Conservation (phyloP, 2,329 filamentous ascomycete species). For the Aureobasidium pullulans region DNA sequence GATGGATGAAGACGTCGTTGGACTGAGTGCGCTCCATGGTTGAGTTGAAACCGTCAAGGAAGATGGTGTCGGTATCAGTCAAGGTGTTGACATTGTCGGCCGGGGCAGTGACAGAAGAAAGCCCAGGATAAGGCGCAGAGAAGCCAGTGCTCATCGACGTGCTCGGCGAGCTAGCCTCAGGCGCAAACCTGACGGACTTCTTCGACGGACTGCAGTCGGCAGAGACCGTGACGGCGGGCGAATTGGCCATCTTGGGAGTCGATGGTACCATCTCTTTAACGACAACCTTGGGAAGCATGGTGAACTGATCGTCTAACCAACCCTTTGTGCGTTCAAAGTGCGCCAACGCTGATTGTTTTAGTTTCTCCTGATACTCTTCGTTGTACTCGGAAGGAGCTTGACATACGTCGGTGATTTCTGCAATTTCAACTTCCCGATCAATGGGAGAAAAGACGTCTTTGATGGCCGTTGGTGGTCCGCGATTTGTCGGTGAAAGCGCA, state of each 20-base stretch:
- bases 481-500: conserved; percentile 33
- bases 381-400: conserved; percentile 63
- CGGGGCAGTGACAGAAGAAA: background rate
- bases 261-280: conserved; percentile 15
- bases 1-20: conserved; percentile 75
- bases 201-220: conserved; percentile 42
- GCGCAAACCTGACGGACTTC: conserved; percentile 67
- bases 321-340: conserved; percentile 77
- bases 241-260: conserved; percentile 22
- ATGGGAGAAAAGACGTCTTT: conserved; percentile 39
- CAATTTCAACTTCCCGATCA: conserved; percentile 28
- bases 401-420: conserved; percentile 48
- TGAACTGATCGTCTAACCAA: conserved; percentile 71
- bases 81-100: background rate
- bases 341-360: conserved; percentile 61
- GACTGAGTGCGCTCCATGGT: conserved; percentile 56
- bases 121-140: background rate
- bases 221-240: conserved; percentile 14
- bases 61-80: conserved; percentile 56
- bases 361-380: conserved; percentile 64
- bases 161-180: background rate
- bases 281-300: background rate
- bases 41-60: conserved; percentile 80
- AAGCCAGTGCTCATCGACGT: conserved; percentile 32
- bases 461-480: conserved; percentile 61